Evolutionary conservation across 768 basidiomycete species (phyloP), one percentile per base, ranked within the genome.

Genomic region (Mycena olivaceomarginata): DNA sequence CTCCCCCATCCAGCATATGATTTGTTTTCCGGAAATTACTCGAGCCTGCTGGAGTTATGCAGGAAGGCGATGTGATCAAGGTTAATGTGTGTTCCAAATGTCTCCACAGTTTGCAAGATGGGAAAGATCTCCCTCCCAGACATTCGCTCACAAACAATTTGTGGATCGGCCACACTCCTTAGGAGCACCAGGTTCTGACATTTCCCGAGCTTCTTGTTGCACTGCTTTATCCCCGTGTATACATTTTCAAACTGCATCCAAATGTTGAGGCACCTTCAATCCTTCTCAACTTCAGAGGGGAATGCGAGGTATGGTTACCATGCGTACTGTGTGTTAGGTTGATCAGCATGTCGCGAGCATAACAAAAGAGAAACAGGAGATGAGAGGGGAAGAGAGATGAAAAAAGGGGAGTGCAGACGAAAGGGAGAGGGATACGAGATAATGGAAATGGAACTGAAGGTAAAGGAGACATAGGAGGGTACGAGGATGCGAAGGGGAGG

Each of bases 181-280:
- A 65, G 48, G 77, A 84, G 40, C 73, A 88, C 0, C 40, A 79
- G n/a, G 37, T 59, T 4, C 74, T 89, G 3, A 87, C 87, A 0
- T 66, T 88, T 31, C 80, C 86, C 0, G 87, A 89, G 77, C 85
- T 88, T 11, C 82, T 89, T 1, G 82, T 89, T 13, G 78, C 83
- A 0, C 81, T 78, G 0, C 45, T 82, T 0, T 88, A 84, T 75
- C 85, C 87, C 0, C 74, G 79, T 0, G 83, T 84, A 0, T 87
- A 81, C 67, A 80, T 86, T 1, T n/a, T 82, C 82, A 88, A 89
- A 70, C 75, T 89, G 3, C 85, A 75, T 72, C 87, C 87, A 2
- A 83, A 65, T 73, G 18, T 16, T 9, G 18, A 1, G 41, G 63
- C 0, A 53, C 43, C 5, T 39, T 56, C 0, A 78, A 80, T 66